Evolutionary conservation across 495 filamentous ascomycete genomes (phyloP), one percentile per base, ranked within the genome.

Genomic region (Aspergillus affinis): DNA sequence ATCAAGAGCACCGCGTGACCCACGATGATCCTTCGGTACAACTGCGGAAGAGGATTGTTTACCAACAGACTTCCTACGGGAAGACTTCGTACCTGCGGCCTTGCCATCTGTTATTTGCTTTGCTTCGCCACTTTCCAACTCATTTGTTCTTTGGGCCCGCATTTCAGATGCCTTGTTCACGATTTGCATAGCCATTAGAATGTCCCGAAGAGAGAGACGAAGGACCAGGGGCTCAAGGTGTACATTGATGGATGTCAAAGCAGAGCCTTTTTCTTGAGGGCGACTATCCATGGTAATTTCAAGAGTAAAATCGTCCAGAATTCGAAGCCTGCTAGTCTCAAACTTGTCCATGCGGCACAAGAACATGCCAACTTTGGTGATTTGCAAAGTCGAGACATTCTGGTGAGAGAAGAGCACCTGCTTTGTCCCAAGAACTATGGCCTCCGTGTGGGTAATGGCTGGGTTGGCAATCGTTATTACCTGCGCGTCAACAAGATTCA

Each of bases 281-380:
- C 85, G 79, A 66, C 82, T 94, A 66, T 98, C 92, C 80, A 97
- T 84, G 3, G 92, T 93, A 63, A 96, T 80, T 61, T 92, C 89
- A 30, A 98, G 69, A 8, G 92, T 96, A 72, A 98, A 98, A 68
- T 98, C 91, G 68, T 98, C 94, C 21, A 98, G 81, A 63, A 98
- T 96, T 21, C 95, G 87, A 46, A 97, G 83, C 41, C 90, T 82
- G 54, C 85, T 89, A 18, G 87, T 90, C 57, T 96, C 93, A 62
- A 96, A 96, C 61, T 89, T 89, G 69, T 98, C 94, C 95, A 98
- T 98, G 27, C 94, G 90, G 69, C 94, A 98, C 41, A 98, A 78
- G 73, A 97, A 98, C 93, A 98, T 98, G 57, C 94, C 95, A 49
- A 97, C 86, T 66, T 97, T 86, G 41, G 89, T 89, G 9, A 98